These are phyloP conservation scores for Thymus mandschuricus DNA, from an alignment of 257 asterid species.

Conservation along the genomic window DNA sequence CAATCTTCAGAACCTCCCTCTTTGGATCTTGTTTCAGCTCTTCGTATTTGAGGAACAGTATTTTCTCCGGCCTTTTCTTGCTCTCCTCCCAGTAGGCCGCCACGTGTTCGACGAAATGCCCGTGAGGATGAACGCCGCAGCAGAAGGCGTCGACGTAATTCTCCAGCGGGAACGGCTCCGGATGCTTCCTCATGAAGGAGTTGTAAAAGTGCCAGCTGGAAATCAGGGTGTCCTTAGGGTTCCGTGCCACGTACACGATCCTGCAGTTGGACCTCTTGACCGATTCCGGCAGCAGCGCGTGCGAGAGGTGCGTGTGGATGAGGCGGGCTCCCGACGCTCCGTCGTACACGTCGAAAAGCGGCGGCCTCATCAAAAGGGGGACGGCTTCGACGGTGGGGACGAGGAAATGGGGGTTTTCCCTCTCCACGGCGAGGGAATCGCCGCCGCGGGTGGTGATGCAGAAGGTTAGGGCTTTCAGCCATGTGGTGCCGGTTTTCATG, in stretches of 20 bases:
- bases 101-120: conserved; percentile 39
- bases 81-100: conserved; percentile 46
- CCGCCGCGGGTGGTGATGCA: neutral
- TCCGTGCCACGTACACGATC: conserved; percentile 13
- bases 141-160: conserved; percentile 35
- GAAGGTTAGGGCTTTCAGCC: neutral
- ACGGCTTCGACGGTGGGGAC: conserved; percentile 19
- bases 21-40: conserved; percentile 39
- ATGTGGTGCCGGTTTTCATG: conserved; percentile 25
- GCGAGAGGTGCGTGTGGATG: conserved; percentile 24
- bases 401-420: neutral
- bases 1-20: conserved; percentile 37
- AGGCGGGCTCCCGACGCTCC: neutral
- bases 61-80: conserved; percentile 35
- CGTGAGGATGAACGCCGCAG: conserved; percentile 33
- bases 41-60: conserved; percentile 49
- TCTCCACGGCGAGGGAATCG: neutral
- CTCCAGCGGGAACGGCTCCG: neutral
- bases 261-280: neutral
- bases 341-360: neutral
- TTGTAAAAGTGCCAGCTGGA: neutral
- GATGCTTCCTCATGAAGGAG: neutral
- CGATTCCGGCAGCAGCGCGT: conserved; percentile 21
- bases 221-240: conserved; percentile 15
- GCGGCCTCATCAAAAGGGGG: neutral